These are phyloP conservation scores for Austropuccinia psidii DNA, from an alignment of 1,284 basidiomycete species.

Conservation along the genomic window DNA sequence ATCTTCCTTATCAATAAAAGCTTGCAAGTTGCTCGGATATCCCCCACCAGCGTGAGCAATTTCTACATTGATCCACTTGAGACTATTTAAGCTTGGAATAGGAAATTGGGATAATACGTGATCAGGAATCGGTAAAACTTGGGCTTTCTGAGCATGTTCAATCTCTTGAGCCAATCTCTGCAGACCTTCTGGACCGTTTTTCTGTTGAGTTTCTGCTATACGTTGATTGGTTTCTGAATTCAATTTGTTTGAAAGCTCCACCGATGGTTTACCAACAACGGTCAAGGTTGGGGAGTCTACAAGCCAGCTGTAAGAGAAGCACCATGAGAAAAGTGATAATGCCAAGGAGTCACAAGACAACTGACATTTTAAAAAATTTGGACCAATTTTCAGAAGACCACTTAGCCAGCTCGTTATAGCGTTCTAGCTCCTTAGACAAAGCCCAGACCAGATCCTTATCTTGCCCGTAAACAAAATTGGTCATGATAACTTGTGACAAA, in stretches of 20 bases:
- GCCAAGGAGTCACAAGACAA: slow-evolving; percentile 29
- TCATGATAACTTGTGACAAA: slow-evolving; percentile 47
- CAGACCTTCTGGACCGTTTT: slow-evolving; percentile 72
- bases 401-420: slow-evolving; percentile 44
- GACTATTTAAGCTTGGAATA: slow-evolving; percentile 75
- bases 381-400: slow-evolving; percentile 77
- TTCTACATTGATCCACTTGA: slow-evolving; percentile 90
- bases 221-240: slow-evolving; percentile 74
- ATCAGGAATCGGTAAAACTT: slow-evolving; percentile 71
- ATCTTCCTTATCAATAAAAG: slow-evolving; percentile 62
- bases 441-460: not conserved
- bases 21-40: slow-evolving; percentile 50
- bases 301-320: slow-evolving; percentile 60
- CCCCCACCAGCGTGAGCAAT: slow-evolving; percentile 50
- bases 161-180: slow-evolving; percentile 62
- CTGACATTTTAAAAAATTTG: slow-evolving; percentile 66
- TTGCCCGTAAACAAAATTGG: slow-evolving; percentile 45
- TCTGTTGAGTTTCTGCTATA: slow-evolving; percentile 61
- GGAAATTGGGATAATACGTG: slow-evolving; percentile 73
- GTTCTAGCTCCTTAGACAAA: slow-evolving; percentile 41
- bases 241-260: slow-evolving; percentile 67
- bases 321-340: too few species aligned
- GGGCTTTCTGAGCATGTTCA: slow-evolving; percentile 74
- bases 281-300: slow-evolving; percentile 63
- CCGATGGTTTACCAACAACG: slow-evolving; percentile 79